Conservation (phyloP, 2,329 filamentous ascomycete species). For the Aspergillus sp. region DNA sequence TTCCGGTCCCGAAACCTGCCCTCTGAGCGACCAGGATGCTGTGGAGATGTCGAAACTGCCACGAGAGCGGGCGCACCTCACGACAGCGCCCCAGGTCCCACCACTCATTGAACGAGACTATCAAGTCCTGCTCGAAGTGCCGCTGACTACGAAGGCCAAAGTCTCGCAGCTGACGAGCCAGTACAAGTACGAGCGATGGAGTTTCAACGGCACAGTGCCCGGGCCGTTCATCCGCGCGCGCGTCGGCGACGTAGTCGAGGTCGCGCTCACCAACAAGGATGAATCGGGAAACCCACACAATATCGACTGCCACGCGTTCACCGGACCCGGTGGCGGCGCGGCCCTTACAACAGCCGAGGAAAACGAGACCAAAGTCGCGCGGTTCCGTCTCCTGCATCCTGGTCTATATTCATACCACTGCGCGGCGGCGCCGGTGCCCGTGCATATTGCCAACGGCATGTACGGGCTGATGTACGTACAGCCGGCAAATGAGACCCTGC, state of each 20-base stretch:
- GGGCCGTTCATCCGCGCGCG: conserved; percentile 29
- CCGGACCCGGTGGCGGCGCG: conserved; percentile 25
- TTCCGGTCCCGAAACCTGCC: neutral
- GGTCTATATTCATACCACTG: conserved; percentile 29
- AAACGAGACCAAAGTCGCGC: conserved; percentile 22
- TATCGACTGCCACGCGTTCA: conserved; percentile 28
- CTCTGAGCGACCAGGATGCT: neutral
- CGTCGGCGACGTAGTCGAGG: conserved; percentile 24
- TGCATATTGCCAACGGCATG: conserved; percentile 32
- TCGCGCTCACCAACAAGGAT: conserved; percentile 25
- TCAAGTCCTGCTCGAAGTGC: conserved; percentile 22
- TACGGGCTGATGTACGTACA: conserved; percentile 30
- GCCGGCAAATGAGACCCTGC: conserved; percentile 20
- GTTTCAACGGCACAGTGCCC: conserved; percentile 25
- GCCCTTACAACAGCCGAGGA: conserved; percentile 25
- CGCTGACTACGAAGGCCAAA: conserved; percentile 18
- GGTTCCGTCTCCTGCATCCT: conserved; percentile 21
- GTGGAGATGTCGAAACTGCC: neutral
- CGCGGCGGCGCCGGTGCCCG: conserved; percentile 26
- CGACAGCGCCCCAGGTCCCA: neutral
- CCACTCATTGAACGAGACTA: conserved; percentile 3
- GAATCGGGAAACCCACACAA: conserved; percentile 27
- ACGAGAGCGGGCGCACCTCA: neutral
- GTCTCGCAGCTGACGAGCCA: conserved; percentile 21
- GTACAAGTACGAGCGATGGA: conserved; percentile 30